Evolutionary conservation across 768 basidiomycete species (phyloP).

Genomic region (Artomyces pyxidatus): DNA sequence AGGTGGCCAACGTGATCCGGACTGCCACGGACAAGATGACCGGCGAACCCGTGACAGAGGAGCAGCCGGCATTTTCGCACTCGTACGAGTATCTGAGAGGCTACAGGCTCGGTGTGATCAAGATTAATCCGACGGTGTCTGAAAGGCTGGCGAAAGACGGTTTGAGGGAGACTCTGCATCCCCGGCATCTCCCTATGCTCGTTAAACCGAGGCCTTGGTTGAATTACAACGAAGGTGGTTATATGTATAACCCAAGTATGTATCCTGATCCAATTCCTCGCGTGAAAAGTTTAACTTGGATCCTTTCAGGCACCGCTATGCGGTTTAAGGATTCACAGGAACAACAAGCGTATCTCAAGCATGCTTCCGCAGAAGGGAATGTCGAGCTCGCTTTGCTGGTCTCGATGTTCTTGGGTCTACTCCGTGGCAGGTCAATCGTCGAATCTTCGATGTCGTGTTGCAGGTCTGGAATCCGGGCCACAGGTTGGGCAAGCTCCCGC

Average conservation of each 20-base stretch:
- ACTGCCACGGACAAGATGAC: slow-evolving; percentile 49
- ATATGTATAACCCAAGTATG: slow-evolving; percentile 71
- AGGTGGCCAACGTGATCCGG: slow-evolving; percentile 68
- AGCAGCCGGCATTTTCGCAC: slow-evolving; percentile 87
- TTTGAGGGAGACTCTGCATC: slow-evolving; percentile 67
- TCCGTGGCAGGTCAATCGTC: slow-evolving; percentile 82
- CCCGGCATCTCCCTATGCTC: slow-evolving; percentile 94
- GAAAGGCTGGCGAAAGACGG: slow-evolving; percentile 71
- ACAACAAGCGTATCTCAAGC: slow-evolving; percentile 68
- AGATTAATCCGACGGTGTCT: slow-evolving; percentile 72
- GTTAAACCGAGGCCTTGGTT: slow-evolving; percentile 87
- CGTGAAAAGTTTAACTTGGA: no score
- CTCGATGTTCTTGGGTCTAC: slow-evolving; percentile 87
- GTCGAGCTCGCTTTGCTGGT: slow-evolving; percentile 78
- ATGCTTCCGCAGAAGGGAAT: slow-evolving; percentile 65
- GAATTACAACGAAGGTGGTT: slow-evolving; percentile 68
- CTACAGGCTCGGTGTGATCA: slow-evolving; percentile 86
- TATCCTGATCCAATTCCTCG: slow-evolving; percentile 3
- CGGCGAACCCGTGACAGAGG: slow-evolving; percentile 59
- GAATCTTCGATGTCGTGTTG: slow-evolving; percentile 42
- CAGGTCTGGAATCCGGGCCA: slow-evolving; percentile 83
- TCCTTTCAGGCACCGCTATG: slow-evolving; percentile 66
- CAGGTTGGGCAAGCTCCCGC: slow-evolving; percentile 77
- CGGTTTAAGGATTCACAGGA: slow-evolving; percentile 88
- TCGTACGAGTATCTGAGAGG: slow-evolving; percentile 92